Evolutionary conservation across 129 eudicot species (phyloP).

Genomic region (Cynara cardunculus): DNA sequence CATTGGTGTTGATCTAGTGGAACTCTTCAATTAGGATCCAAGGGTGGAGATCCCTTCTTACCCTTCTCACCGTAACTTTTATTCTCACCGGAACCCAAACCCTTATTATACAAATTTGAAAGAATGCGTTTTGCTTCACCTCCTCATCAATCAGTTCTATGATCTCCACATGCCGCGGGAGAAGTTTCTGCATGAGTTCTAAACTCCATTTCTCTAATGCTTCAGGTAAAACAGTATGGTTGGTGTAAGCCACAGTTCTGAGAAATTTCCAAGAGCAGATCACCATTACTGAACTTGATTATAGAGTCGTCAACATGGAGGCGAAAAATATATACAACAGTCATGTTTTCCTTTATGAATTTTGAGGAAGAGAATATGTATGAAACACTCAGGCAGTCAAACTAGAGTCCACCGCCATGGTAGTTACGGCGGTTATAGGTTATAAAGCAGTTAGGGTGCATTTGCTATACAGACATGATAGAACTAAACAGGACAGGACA

Average conservation of each 20-base stretch:
- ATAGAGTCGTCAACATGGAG: background rate
- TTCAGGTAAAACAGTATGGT: constrained; percentile 94
- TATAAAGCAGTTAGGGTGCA: background rate
- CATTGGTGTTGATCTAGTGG: background rate
- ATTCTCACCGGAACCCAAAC: background rate
- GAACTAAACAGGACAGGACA: no score
- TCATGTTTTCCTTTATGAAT: background rate
- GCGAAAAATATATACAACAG: background rate
- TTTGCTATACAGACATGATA: no score
- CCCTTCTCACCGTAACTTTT: background rate
- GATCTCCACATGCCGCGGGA: constrained; percentile 93
- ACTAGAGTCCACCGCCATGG: background rate
- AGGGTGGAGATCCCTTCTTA: background rate
- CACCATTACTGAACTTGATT: constrained; percentile 5
- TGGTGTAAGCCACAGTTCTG: constrained; percentile 97
- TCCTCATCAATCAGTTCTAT: constrained; percentile 84
- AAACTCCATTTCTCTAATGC: constrained; percentile 99
- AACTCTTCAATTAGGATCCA: background rate
- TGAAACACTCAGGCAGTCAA: background rate
- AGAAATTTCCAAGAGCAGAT: constrained; percentile 21
- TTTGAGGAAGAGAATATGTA: constrained; percentile 3
- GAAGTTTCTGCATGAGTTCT: constrained; percentile 85
- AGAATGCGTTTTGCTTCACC: constrained; percentile 36
- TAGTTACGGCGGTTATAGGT: background rate
- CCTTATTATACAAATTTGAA: background rate